Percentiles rank a stretch among this genome's conserved stretches.
These are phyloP conservation scores for Psilocybe cyanescens DNA, from an alignment of 768 basidiomycete genomes.

Conservation along the genomic window DNA sequence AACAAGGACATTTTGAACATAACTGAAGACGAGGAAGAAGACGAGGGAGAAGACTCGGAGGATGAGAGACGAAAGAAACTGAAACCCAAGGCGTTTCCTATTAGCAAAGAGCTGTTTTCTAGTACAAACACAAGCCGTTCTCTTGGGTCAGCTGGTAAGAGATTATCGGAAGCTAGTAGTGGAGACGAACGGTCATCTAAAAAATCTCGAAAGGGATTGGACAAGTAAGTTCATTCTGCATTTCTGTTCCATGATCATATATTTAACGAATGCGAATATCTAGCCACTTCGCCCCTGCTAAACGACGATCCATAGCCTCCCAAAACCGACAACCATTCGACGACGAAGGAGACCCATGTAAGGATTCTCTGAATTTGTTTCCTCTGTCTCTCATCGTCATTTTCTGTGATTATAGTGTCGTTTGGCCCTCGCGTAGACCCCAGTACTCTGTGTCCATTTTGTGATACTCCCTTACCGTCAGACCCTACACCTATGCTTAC, in stretches of 20 bases:
- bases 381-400: neutral
- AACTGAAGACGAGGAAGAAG: slow-evolving; percentile 15
- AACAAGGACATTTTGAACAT: slow-evolving; percentile 12
- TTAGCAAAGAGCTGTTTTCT: slow-evolving; percentile 49
- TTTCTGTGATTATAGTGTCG: slow-evolving; percentile 42
- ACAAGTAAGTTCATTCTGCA: slow-evolving; percentile 15
- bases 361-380: slow-evolving; percentile 15
- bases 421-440: slow-evolving; percentile 61
- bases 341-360: slow-evolving; percentile 48
- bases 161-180: slow-evolving; percentile 29
- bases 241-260: neutral
- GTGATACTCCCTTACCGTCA: slow-evolving; percentile 70
- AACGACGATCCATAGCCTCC: slow-evolving; percentile 8
- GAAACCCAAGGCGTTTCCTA: slow-evolving; percentile 33
- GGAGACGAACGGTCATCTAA: slow-evolving; percentile 31
- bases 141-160: slow-evolving; percentile 19
- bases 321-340: slow-evolving; percentile 16
- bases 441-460: slow-evolving; percentile 76
- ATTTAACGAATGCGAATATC: neutral
- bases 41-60: neutral
- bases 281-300: slow-evolving; percentile 16
- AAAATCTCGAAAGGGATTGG: slow-evolving; percentile 32
- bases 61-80: slow-evolving; percentile 10
- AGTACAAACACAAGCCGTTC: slow-evolving; percentile 24
- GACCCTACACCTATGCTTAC: slow-evolving; percentile 61